Evolutionary conservation across 805 yeast genomes (phyloP).

Genomic region (Blastobotrys chiropterorum): DNA sequence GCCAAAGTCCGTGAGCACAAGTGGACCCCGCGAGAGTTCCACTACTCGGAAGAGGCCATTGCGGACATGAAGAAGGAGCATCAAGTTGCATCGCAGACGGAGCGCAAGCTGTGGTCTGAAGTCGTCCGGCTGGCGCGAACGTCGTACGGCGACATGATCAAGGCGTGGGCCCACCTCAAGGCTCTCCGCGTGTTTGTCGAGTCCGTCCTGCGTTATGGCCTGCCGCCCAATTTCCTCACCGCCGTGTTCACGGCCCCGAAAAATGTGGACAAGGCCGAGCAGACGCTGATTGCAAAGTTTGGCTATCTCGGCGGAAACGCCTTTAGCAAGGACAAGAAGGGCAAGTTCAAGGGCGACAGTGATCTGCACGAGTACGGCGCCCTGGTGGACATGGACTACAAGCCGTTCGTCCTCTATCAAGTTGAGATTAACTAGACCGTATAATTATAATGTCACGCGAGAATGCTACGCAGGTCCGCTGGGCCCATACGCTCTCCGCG

Average conservation of each 20-base stretch:
- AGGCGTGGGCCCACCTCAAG: constrained; percentile 88
- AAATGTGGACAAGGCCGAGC: constrained; percentile 50
- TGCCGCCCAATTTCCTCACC: constrained; percentile 83
- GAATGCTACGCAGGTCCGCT: constrained; percentile 1
- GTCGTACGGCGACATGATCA: constrained; percentile 80
- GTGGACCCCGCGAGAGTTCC: constrained; percentile 90
- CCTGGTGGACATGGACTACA: constrained; percentile 89
- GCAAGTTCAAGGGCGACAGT: constrained; percentile 49
- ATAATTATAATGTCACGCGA: not conserved
- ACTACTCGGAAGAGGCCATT: constrained; percentile 71
- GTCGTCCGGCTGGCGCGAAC: constrained; percentile 76
- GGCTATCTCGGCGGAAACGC: constrained; percentile 93
- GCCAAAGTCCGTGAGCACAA: constrained; percentile 72
- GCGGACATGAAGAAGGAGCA: constrained; percentile 73
- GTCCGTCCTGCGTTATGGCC: constrained; percentile 89
- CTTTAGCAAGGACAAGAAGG: constrained; percentile 59
- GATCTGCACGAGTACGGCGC: constrained; percentile 83
- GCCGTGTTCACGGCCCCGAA: constrained; percentile 40
- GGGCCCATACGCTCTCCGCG: too few species aligned
- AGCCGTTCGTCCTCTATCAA: constrained; percentile 86
- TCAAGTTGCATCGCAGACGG: constrained; percentile 66
- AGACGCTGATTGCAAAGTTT: constrained; percentile 64
- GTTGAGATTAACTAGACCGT: constrained; percentile 31
- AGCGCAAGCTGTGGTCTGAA: constrained; percentile 64
- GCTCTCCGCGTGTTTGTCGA: constrained; percentile 85